Base-by-base conservation (phyloP, 1,139 yeast species). In the Blastobotrys indianensis region DNA sequence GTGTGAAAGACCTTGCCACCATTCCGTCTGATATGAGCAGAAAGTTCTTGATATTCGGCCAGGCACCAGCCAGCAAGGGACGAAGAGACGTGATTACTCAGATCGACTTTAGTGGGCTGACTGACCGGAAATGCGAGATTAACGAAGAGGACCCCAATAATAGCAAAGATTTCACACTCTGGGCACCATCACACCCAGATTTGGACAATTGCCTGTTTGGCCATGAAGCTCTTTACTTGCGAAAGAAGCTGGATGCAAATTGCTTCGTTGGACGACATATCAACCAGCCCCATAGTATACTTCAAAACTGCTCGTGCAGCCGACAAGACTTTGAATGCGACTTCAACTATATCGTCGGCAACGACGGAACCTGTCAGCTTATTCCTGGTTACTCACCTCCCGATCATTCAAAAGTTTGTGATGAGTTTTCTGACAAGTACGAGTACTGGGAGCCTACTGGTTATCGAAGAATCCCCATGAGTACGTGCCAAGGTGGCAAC, bases 301-400 rank as follows among this genome's bases (percentile, higher is more conserved):
- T 75, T 12, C 73, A 77, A 54, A 82, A 85, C 62, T 92, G 99
- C 67, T 61, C 83, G 1, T 92, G 99, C 68, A 76, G 94, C 0
- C 77, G 96, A 64, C 75, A 78, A 48, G 99, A 92, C 65, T 94
- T 73, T 60, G 99, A 92, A 66, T 92, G 99, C 74, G 98, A 92
- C 62, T 86, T 79, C 69, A 90, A 90, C 65, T 90, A 72, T 63
- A 77, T 65, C 50, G 76, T 83, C 52, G 81, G 79, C 32, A 60
- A 62, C 1, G 97, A 88, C 62, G 94, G 95, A 15, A 83, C 95
- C 0, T 94, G 99, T 68, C 81, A 82, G 60, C 73, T 90, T 41
- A 84, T 87, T 11, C 68, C 74, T 4, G 97, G 97, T 0, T 68
- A 79, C 37, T 60, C 74, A 6, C 86, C 95, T 8, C 73, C 76